phyloP scores from a whole-genome alignment of 352 stramenopile species.

The Phytophthora macrochlamydospora region DNA sequence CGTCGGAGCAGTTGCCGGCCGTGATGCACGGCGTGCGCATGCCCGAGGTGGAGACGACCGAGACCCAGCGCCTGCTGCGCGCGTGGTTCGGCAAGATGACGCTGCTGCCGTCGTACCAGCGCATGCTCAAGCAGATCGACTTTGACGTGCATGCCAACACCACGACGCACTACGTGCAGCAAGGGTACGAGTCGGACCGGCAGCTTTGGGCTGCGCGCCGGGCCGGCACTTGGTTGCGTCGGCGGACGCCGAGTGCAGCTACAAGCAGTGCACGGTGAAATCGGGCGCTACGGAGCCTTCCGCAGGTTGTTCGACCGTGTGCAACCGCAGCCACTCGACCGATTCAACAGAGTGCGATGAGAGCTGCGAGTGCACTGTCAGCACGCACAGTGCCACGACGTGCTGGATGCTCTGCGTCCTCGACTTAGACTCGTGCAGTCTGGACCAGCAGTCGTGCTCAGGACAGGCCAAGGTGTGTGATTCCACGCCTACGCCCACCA shows the following conservation, averaged over 20 bases:
- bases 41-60: conserved; percentile 34
- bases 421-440: conserved; percentile 39
- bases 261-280: conserved; percentile 38
- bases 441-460: conserved; percentile 39
- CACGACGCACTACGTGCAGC: conserved; percentile 32
- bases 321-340: conserved; percentile 42
- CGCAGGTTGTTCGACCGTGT: conserved; percentile 39
- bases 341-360: conserved; percentile 26
- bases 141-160: conserved; percentile 49
- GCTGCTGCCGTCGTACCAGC: conserved; percentile 57
- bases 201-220: conserved; percentile 41
- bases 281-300: conserved; percentile 23
- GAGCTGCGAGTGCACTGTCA: conserved; percentile 33
- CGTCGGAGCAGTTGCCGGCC: conserved; percentile 47
- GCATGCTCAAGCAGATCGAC: conserved; percentile 53
- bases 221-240: conserved; percentile 40
- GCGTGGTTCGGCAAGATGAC: conserved; percentile 73
- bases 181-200: conserved; percentile 23
- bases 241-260: conserved; percentile 33
- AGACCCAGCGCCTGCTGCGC: conserved; percentile 44
- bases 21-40: conserved; percentile 70
- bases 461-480: conserved; percentile 42
- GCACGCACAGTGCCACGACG: conserved; percentile 28
- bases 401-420: conserved; percentile 70
- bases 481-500: conserved; percentile 15